Conservation (phyloP, 257 asterid species). For the Solanum boliviense region DNA sequence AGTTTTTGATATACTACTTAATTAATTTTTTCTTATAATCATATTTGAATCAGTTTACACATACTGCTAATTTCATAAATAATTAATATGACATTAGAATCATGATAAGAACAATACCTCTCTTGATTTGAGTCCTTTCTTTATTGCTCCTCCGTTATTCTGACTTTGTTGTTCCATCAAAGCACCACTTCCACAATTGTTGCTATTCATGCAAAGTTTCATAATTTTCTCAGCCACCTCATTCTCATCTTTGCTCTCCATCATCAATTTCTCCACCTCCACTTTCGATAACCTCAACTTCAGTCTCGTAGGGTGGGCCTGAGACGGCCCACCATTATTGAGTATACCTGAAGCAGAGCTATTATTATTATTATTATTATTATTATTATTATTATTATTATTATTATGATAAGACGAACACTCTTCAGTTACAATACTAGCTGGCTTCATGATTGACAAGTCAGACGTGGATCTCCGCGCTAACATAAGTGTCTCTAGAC, state of each 20-base stretch:
- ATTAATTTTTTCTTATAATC: not conserved
- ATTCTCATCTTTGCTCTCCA: conserved; percentile 41
- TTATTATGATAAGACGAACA: not conserved
- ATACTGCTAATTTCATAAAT: rapidly evolving
- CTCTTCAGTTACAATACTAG: conserved; percentile 22
- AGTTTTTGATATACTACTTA: not conserved
- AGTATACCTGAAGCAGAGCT: not conserved
- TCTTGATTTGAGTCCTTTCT: conserved; percentile 27
- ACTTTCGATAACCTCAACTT: conserved; percentile 63
- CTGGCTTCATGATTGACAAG: conserved; percentile 41
- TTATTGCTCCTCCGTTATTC: conserved; percentile 9
- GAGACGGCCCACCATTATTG: not conserved
- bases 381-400: not conserved
- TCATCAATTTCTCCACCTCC: conserved; percentile 68
- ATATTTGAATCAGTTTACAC: not conserved
- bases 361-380: not conserved
- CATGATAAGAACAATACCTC: conserved; percentile 30
- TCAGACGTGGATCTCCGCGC: conserved; percentile 74
- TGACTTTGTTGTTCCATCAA: not conserved
- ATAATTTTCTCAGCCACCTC: conserved; percentile 62
- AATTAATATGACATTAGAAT: not conserved
- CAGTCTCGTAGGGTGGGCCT: conserved; percentile 22
- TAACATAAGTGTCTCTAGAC: conserved; percentile 87
- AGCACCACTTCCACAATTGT: not conserved
- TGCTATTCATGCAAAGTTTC: conserved; percentile 28